Evolutionary conservation across 225 moss, liverwort and hornwort species (phyloP).

Genomic region (Marchantia polymorpha): DNA sequence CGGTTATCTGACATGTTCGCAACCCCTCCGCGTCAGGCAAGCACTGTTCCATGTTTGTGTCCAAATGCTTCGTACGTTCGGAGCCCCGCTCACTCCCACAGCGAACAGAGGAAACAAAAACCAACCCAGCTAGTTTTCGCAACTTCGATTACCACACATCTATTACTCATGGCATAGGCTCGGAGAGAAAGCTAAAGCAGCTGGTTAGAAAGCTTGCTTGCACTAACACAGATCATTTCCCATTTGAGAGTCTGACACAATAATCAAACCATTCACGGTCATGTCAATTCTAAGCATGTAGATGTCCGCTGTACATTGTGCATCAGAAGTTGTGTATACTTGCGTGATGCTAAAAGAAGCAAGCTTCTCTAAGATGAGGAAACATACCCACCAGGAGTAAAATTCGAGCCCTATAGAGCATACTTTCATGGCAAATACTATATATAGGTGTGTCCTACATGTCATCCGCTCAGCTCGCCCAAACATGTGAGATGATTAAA

Average conservation of each 20-base stretch:
- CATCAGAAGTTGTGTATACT: not conserved
- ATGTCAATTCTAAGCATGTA: not conserved
- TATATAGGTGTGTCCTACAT: not conserved
- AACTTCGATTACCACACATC: too few species aligned
- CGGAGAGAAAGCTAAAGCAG: too few species aligned
- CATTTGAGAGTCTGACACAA: not conserved
- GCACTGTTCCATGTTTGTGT: too few species aligned
- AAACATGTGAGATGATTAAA: conserved; percentile 2
- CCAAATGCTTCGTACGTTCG: too few species aligned
- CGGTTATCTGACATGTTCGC: too few species aligned
- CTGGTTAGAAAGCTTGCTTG: not conserved
- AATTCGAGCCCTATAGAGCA: not conserved
- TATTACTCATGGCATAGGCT: too few species aligned
- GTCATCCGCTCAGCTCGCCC: conserved; percentile 1
- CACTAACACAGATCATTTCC: not conserved
- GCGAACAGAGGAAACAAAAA: too few species aligned
- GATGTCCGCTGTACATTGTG: conserved; percentile 1
- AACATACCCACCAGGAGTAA: not conserved
- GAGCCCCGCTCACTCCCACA: too few species aligned
- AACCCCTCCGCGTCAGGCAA: too few species aligned
- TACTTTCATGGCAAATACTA: not conserved
- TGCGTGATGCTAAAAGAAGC: not conserved
- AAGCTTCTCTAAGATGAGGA: not conserved
- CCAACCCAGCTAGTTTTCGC: too few species aligned
- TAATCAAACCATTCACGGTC: not conserved